These are phyloP conservation scores for Lentinula edodes DNA, from an alignment of 768 basidiomycete genomes.

Conservation along the genomic window DNA sequence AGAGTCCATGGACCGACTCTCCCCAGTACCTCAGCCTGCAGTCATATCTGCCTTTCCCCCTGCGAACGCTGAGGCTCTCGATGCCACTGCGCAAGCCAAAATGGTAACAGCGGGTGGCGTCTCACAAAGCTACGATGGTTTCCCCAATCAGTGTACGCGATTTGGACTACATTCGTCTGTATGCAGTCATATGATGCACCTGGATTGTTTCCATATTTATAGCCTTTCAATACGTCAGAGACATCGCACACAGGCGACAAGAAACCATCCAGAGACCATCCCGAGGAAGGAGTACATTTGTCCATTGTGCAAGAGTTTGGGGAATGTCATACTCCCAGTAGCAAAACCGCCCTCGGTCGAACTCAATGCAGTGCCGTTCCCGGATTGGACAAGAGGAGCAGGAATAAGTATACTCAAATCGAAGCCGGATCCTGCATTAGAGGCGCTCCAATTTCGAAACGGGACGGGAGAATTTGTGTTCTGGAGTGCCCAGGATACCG, in stretches of 20 bases:
- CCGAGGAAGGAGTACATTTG: conserved; percentile 93
- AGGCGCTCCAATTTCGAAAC: conserved; percentile 68
- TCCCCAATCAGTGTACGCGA: conserved; percentile 62
- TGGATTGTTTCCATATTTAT: conserved; percentile 90
- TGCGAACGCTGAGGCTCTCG: conserved; percentile 39
- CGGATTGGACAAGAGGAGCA: conserved; percentile 87
- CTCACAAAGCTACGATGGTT: conserved; percentile 63
- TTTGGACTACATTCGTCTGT: conserved; percentile 86
- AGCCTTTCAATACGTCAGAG: conserved; percentile 81
- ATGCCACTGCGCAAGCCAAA: conserved; percentile 20
- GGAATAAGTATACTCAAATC: conserved; percentile 87
- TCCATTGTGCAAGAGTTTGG: conserved; percentile 93
- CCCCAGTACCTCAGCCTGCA: conserved; percentile 7
- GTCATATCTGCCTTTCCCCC: conserved; percentile 42
- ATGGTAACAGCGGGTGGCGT: conserved; percentile 22
- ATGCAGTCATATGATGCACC: conserved; percentile 97
- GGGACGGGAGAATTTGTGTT: conserved; percentile 88
- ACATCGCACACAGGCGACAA: conserved; percentile 80
- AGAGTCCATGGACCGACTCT: conserved; percentile 58
- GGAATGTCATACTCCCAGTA: conserved; percentile 90
- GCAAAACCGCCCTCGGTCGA: conserved; percentile 41
- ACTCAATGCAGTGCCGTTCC: conserved; percentile 59
- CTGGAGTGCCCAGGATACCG: conserved; percentile 80
- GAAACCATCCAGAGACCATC: conserved; percentile 95
- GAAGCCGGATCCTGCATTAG: conserved; percentile 66